Percentiles rank a stretch among this genome's conserved stretches.
phyloP scores from a whole-genome alignment of 805 yeast genomes.

The Candida pseudoglaebosa region DNA sequence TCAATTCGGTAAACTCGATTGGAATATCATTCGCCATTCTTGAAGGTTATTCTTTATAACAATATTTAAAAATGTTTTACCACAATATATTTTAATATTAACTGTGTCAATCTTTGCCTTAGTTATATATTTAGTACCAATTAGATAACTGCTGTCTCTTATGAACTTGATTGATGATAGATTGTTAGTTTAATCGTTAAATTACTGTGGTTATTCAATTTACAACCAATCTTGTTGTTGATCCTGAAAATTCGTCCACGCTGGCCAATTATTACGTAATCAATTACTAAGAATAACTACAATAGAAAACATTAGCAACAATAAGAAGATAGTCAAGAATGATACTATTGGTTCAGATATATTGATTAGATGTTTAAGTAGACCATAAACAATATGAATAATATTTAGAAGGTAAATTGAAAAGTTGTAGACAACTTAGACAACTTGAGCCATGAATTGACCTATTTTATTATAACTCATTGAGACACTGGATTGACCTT shows the following conservation, averaged over 20 bases:
- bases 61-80: neutral
- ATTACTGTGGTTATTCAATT: neutral
- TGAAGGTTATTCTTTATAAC: neutral
- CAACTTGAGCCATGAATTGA: no score
- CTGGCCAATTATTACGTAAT: slow-evolving; percentile 5
- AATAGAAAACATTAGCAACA: no score
- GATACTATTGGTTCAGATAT: no score
- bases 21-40: slow-evolving; percentile 63
- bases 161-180: slow-evolving; percentile 3
- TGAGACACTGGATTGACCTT: no score
- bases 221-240: neutral
- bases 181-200: slow-evolving; percentile 4
- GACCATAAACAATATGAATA: no score
- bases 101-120: slow-evolving; percentile 1
- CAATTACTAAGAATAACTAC: neutral
- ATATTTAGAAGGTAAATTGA: no score
- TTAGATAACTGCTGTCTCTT: slow-evolving; percentile 1
- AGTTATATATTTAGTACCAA: neutral
- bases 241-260: slow-evolving; percentile 9
- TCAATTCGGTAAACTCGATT: slow-evolving; percentile 92
- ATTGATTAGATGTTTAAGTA: no score
- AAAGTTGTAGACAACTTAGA: no score
- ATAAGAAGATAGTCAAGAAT: no score
- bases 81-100: neutral
- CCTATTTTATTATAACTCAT: no score